A percentile compares a stretch with the other conserved stretches of the same genome.
These are phyloP conservation scores for Chytriomyces confervae DNA, from an alignment of 192 early-diverging fungal genomes.

Conservation along the genomic window DNA sequence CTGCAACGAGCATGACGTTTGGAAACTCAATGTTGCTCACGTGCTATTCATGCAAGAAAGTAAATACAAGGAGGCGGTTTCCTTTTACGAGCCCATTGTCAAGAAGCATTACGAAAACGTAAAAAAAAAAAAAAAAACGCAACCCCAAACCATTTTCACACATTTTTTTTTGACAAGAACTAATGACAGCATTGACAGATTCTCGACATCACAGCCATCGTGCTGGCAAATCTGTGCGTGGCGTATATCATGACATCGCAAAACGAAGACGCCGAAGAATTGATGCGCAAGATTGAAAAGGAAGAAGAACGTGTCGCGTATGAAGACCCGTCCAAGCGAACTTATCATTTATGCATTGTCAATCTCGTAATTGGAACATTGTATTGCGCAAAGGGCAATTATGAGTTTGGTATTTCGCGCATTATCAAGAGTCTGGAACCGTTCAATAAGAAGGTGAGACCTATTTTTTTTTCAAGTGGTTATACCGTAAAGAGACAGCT, in stretches of 20 bases:
- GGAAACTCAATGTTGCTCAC: constrained; percentile 73
- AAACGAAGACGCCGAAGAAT: constrained; percentile 71
- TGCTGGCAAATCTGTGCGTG: constrained; percentile 69
- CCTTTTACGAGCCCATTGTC: constrained; percentile 71
- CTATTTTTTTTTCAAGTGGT: not conserved
- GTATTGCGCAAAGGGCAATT: constrained; percentile 72
- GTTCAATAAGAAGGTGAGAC: constrained; percentile 66
- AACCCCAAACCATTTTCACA: not conserved
- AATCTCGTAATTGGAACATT: constrained; percentile 72
- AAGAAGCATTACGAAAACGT: constrained; percentile 69
- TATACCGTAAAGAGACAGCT: constrained; percentile 9
- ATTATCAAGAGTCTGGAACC: constrained; percentile 72
- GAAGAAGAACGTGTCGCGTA: constrained; percentile 67
- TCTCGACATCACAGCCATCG: constrained; percentile 65
- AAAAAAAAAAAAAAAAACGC: constrained; percentile 18
- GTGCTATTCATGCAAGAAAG: constrained; percentile 72
- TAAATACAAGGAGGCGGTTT: constrained; percentile 73
- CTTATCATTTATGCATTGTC: constrained; percentile 70
- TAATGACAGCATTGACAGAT: constrained; percentile 44
- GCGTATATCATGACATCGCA: constrained; percentile 72
- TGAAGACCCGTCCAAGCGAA: constrained; percentile 62
- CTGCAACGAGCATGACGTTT: constrained; percentile 70
- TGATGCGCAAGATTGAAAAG: constrained; percentile 71
- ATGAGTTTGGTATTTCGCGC: constrained; percentile 69
- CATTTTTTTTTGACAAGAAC: not conserved